Base-by-base conservation (phyloP, 2,329 filamentous ascomycete species). In the Phyllosticta citribraziliensis region DNA sequence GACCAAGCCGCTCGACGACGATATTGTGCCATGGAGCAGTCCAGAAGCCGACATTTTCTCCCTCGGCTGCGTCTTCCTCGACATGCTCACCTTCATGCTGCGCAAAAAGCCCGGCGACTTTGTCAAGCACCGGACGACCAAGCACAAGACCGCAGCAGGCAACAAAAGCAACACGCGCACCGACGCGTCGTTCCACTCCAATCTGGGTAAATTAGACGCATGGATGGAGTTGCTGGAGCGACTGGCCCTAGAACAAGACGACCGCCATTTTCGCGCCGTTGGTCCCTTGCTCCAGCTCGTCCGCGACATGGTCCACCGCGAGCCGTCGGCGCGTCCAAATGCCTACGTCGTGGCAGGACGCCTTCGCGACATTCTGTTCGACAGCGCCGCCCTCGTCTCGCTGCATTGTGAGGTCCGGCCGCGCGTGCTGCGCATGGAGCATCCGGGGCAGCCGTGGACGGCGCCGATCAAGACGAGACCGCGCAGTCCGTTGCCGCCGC, bases 131-230 rank as follows among this genome's bases (percentile, higher is more conserved):
- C 84, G 88, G 5, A 80, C 83, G 1, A 80, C 83, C 3, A 86
- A 85, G 68, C 84, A 87, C 69, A 86, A 85, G 69, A 81, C 33
- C 70, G 64, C 60, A 33, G 11, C 52, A 67, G 65, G 2, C 69
- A 70, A 22, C 24, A 69, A 69, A 27, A 84, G 83, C 11, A 84
- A 83, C 12, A 84, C 84, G 5, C 80, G 86, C 1, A 79, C 81
- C 8, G 88, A 91, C 72, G 81, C 86, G 0, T 88, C 86, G 0
- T 91, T 88, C 71, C 88, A 91, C 72, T 82, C 82, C 65, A 89
- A 90, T 66, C 76, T 87, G 1, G 80, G 82, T 17, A 86, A 88
- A 70, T 80, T 90, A 2, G 82, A 87, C 64, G 78, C 78, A 14
- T 91, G 88, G 88, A 87, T 89, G 76, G 75, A 76, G 0, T 73